Evolutionary conservation across 2,329 filamentous ascomycete genomes (phyloP).

Genomic region (Cercospora sesami): DNA sequence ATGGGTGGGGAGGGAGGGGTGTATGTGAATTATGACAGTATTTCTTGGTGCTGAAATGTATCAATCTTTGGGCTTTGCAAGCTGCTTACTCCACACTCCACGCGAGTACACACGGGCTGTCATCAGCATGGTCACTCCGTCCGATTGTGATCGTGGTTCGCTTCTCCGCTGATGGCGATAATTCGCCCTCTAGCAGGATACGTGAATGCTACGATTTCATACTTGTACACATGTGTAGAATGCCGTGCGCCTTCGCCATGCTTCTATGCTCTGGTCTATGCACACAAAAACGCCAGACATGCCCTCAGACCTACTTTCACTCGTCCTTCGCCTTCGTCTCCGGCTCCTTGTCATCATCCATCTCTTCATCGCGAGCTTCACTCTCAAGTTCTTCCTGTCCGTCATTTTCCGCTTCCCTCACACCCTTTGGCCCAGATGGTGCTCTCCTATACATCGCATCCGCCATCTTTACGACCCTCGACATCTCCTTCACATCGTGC

Average conservation of each 20-base stretch:
- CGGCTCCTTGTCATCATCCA: neutral
- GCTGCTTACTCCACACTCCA: neutral
- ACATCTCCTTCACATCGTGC: conserved; percentile 88
- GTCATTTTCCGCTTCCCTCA: neutral
- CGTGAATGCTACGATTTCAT: neutral
- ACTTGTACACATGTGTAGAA: neutral
- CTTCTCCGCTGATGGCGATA: neutral
- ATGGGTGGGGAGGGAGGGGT: neutral
- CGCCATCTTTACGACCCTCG: conserved; percentile 77
- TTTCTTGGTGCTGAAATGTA: neutral
- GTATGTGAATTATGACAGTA: neutral
- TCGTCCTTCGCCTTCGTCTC: neutral
- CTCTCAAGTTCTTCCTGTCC: neutral
- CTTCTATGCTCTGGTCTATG: neutral
- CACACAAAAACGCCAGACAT: neutral
- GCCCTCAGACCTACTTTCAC: neutral
- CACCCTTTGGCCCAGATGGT: neutral
- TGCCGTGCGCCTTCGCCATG: neutral
- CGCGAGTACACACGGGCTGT: neutral
- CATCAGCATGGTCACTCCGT: neutral
- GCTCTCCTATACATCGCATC: conserved; percentile 67
- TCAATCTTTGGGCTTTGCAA: neutral
- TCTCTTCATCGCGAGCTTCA: neutral
- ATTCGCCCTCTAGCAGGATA: neutral
- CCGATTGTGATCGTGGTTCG: neutral